A percentile compares a stretch with the other conserved stretches of the same genome.
These are phyloP conservation scores for Ceriops zippeliana DNA, from an alignment of 345 rosid genomes.

Conservation along the genomic window DNA sequence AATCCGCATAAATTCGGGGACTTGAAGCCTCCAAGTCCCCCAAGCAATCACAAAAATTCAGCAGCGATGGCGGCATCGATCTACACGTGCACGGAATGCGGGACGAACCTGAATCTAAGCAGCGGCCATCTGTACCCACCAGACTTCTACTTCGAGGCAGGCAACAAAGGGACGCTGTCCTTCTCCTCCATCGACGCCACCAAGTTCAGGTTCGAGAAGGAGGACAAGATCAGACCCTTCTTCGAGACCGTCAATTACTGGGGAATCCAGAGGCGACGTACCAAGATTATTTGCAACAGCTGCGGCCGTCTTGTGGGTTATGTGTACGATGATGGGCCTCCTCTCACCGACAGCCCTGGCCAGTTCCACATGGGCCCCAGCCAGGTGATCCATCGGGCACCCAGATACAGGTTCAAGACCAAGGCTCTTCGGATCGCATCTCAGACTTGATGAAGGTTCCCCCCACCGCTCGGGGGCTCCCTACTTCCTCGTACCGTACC, in stretches of 20 bases:
- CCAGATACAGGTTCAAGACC: constrained; percentile 72
- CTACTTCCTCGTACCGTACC: too few relatives aligned
- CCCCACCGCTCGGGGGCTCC: too few relatives aligned
- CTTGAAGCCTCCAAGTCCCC: too few relatives aligned
- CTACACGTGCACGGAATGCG: constrained; percentile 73
- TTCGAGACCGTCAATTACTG: constrained; percentile 83
- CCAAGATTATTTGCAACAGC: constrained; percentile 61
- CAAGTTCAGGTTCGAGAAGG: constrained; percentile 67
- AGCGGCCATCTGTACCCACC: constrained; percentile 55
- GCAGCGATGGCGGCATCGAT: constrained; percentile 44
- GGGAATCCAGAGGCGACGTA: constrained; percentile 76
- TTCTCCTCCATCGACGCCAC: constrained; percentile 66
- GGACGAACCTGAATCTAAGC: constrained; percentile 59
- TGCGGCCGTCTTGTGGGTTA: constrained; percentile 59
- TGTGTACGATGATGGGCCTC: constrained; percentile 88
- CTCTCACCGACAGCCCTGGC: constrained; percentile 54
- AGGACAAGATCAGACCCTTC: constrained; percentile 78
- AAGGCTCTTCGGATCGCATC: constrained; percentile 57
- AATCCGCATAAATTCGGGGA: not conserved
- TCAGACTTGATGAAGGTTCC: constrained; percentile 34
- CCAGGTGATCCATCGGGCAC: constrained; percentile 72
- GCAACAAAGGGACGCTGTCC: constrained; percentile 74
- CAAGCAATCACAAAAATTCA: not conserved
- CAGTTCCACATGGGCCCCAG: constrained; percentile 83
- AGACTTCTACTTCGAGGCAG: constrained; percentile 88